Evolutionary conservation across 148 eudicot species (phyloP).

Genomic region (Hydrangea macrophylla): DNA sequence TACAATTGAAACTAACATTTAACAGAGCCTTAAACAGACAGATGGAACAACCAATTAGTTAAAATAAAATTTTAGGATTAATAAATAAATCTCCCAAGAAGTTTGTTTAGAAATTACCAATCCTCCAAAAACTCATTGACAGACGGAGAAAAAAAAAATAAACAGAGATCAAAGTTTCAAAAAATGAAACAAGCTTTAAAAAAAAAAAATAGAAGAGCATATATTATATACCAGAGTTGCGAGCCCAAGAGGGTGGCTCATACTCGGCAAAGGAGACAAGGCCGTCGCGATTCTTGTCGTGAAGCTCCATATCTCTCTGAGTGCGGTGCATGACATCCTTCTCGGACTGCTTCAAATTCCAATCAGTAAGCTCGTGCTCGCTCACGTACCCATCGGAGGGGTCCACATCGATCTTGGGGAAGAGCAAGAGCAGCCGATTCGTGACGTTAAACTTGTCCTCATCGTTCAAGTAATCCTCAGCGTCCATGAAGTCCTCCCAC

Average conservation of each 20-base stretch:
- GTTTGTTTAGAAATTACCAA: no score
- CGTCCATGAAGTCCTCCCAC: conserved; percentile 84
- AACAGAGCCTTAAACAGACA: no score
- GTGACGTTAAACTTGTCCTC: conserved; percentile 88
- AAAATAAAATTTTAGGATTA: no score
- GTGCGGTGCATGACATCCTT: conserved; percentile 70
- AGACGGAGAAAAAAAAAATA: no score
- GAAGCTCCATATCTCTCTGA: conserved; percentile 78
- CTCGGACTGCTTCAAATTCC: conserved; percentile 56
- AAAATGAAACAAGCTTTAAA: background rate
- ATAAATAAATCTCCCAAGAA: no score
- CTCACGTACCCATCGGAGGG: conserved; percentile 64
- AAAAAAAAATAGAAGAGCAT: background rate
- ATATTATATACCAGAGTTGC: conserved; percentile 58
- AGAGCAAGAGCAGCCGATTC: conserved; percentile 49
- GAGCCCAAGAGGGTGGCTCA: conserved; percentile 84
- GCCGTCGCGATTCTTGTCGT: conserved; percentile 90
- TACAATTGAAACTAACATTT: no score
- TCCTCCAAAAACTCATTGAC: no score
- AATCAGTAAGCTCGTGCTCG: conserved; percentile 62
- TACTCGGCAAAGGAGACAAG: conserved; percentile 69
- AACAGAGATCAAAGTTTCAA: background rate
- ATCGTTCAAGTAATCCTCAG: conserved; percentile 87
- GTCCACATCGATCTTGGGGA: conserved; percentile 73
- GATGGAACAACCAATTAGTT: no score